phyloP scores from a whole-genome alignment of 2,329 filamentous ascomycete species.

The Tolypocladium pustulatum region DNA sequence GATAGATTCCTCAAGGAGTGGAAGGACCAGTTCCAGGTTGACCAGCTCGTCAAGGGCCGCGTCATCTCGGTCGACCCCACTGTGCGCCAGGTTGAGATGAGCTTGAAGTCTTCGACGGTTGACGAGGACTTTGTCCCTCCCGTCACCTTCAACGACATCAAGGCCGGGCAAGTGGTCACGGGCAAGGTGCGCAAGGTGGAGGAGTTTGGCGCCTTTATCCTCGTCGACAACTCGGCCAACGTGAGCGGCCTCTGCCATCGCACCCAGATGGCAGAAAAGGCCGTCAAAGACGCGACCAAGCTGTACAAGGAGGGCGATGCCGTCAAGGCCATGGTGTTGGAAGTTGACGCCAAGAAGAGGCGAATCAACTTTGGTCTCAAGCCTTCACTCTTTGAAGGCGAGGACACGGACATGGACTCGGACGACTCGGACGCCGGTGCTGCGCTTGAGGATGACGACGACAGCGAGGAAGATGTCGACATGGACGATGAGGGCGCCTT shows the following conservation, averaged over 20 bases:
- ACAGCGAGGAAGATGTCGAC: constrained; percentile 38
- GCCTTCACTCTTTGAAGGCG: constrained; percentile 75
- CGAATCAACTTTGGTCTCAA: constrained; percentile 87
- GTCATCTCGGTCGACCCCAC: constrained; percentile 61
- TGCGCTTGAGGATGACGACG: constrained; percentile 34
- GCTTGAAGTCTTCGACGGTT: constrained; percentile 73
- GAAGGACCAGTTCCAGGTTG: constrained; percentile 79
- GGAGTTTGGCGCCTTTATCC: constrained; percentile 89
- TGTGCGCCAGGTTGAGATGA: constrained; percentile 69
- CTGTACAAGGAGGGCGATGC: constrained; percentile 82
- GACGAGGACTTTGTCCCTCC: constrained; percentile 69
- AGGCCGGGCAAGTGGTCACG: constrained; percentile 70
- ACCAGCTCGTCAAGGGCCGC: constrained; percentile 84
- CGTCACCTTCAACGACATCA: constrained; percentile 65
- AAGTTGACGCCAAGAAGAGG: constrained; percentile 62
- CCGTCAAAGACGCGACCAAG: constrained; percentile 74
- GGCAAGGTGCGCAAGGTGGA: constrained; percentile 90
- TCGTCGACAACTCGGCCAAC: constrained; percentile 76
- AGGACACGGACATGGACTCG: constrained; percentile 39
- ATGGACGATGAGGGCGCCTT: constrained; percentile 24
- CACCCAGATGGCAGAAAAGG: constrained; percentile 79
- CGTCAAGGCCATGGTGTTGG: constrained; percentile 87
- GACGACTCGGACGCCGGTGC: constrained; percentile 34
- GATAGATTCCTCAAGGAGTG: constrained; percentile 91
- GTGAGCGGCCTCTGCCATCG: constrained; percentile 90